phyloP scores from a whole-genome alignment of 495 filamentous ascomycete species.

The Friedmanniomyces simplex region DNA sequence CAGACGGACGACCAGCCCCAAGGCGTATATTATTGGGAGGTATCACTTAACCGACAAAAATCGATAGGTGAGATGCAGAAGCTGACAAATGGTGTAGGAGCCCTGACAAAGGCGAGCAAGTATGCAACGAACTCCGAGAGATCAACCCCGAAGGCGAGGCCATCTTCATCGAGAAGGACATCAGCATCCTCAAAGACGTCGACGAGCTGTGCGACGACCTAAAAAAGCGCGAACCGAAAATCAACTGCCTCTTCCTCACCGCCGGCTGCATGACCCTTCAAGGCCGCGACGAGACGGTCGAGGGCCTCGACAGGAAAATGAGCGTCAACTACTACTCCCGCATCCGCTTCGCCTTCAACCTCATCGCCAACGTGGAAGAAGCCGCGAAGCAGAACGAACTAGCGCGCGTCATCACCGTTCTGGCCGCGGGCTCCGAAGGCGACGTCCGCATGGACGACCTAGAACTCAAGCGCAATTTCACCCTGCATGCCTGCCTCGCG shows the following conservation, averaged over 20 bases:
- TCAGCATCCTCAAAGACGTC: constrained; percentile 48
- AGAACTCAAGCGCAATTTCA: constrained; percentile 22
- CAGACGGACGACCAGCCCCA: constrained; percentile 26
- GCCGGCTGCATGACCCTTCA: constrained; percentile 35
- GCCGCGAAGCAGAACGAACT: constrained; percentile 17
- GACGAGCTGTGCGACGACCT: constrained; percentile 51
- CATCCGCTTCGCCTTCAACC: constrained; percentile 44
- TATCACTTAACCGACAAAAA: not conserved
- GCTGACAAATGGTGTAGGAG: constrained; percentile 9
- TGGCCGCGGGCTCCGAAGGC: constrained; percentile 23
- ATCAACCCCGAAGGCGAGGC: constrained; percentile 41
- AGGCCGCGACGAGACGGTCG: constrained; percentile 42
- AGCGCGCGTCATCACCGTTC: constrained; percentile 28
- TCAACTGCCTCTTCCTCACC: constrained; percentile 56
- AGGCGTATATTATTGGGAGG: constrained; percentile 35
- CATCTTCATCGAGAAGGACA: constrained; percentile 48
- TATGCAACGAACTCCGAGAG: constrained; percentile 25
- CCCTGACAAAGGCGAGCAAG: constrained; percentile 16
- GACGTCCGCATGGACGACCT: constrained; percentile 24
- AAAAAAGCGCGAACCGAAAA: constrained; percentile 38
- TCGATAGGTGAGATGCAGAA: not conserved
- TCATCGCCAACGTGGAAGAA: constrained; percentile 23
- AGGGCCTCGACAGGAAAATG: constrained; percentile 45
- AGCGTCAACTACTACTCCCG: constrained; percentile 53
- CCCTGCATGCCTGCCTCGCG: constrained; percentile 22